phyloP scores from a whole-genome alignment of 768 basidiomycete species.

The Leccinum arenicola region DNA sequence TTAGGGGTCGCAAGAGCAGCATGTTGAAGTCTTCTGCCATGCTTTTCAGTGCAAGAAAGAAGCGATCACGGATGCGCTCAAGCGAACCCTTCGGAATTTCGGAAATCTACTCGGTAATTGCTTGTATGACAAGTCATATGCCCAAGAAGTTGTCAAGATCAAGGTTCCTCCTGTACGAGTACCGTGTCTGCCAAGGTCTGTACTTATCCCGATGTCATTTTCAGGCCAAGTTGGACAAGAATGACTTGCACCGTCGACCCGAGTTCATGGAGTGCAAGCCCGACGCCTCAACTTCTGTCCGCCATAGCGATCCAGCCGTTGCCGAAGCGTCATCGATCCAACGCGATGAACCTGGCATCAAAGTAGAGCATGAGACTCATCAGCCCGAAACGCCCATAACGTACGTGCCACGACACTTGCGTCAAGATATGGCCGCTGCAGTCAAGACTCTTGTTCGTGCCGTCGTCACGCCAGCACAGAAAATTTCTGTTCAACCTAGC shows the following conservation, averaged over 20 bases:
- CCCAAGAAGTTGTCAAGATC: slow-evolving; percentile 82
- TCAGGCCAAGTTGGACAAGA: slow-evolving; percentile 59
- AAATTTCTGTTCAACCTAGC: not conserved
- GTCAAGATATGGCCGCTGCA: slow-evolving; percentile 21
- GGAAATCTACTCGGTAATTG: slow-evolving; percentile 96
- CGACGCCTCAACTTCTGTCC: slow-evolving; percentile 6
- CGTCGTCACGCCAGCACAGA: not conserved
- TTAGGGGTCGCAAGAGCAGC: not conserved
- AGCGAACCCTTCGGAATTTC: slow-evolving; percentile 87
- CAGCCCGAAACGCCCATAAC: slow-evolving; percentile 23
- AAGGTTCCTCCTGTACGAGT: slow-evolving; percentile 74
- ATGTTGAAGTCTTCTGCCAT: not conserved
- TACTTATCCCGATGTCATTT: not conserved
- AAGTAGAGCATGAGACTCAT: slow-evolving; percentile 15
- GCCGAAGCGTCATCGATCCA: not conserved
- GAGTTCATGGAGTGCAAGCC: slow-evolving; percentile 57
- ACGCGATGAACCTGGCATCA: slow-evolving; percentile 10
- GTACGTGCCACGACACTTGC: slow-evolving; percentile 42
- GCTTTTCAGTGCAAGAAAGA: slow-evolving; percentile 88
- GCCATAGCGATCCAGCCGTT: not conserved
- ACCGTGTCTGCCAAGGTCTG: not conserved
- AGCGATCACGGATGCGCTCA: slow-evolving; percentile 92
- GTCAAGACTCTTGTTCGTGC: not conserved
- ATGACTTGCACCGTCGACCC: slow-evolving; percentile 65
- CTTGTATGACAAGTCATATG: slow-evolving; percentile 92